These are phyloP conservation scores for Cenchrus americanus DNA, from an alignment of 176 grass and related monocot genomes.

Conservation along the genomic window DNA sequence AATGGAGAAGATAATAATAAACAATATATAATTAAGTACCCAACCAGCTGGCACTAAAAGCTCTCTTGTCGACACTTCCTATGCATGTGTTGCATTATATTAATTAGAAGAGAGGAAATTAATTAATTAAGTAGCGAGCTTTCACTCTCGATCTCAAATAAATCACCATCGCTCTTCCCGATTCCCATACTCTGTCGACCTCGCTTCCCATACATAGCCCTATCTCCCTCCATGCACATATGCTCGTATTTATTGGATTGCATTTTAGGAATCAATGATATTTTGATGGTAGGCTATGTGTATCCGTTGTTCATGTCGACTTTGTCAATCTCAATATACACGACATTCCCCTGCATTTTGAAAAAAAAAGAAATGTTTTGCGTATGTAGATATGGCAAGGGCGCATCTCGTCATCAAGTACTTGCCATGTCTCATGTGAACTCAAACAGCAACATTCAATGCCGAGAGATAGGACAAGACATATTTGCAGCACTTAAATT, in stretches of 20 bases:
- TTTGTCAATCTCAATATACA: too few species aligned
- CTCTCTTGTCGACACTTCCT: not conserved
- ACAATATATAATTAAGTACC: not conserved
- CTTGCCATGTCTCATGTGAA: slow-evolving; percentile 2
- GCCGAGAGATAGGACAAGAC: not conserved
- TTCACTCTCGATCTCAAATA: too few species aligned
- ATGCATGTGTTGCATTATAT: not conserved
- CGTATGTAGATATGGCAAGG: too few species aligned
- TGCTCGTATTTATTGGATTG: too few species aligned
- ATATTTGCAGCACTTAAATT: not conserved
- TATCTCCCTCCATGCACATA: too few species aligned
- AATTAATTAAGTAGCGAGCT: too few species aligned
- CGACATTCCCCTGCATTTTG: too few species aligned
- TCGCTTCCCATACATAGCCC: not conserved
- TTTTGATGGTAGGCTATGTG: too few species aligned
- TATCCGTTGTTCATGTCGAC: too few species aligned
- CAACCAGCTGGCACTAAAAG: not conserved
- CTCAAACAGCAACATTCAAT: not conserved
- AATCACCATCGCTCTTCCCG: not conserved
- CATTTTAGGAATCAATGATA: too few species aligned
- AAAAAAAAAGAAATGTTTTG: too few species aligned
- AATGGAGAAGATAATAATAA: not conserved
- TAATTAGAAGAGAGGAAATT: too few species aligned
- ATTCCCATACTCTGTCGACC: not conserved
- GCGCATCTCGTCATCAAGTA: not conserved